A percentile compares a stretch with the other conserved stretches of the same genome.
phyloP scores from a whole-genome alignment of 2,329 filamentous ascomycete species.

The Eurotiales sp. region DNA sequence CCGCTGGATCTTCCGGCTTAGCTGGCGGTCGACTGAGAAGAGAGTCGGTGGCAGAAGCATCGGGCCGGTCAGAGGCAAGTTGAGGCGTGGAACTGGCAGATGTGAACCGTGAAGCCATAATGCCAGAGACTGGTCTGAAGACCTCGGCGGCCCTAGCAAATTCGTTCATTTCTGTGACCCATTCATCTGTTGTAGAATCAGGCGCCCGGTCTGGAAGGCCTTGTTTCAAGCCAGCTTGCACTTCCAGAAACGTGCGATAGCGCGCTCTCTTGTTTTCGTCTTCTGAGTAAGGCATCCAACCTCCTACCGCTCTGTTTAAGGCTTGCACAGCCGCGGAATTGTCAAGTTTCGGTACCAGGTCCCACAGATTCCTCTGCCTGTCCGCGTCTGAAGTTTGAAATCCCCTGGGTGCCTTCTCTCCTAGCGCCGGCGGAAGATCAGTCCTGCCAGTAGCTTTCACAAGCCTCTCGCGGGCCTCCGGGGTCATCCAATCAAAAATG shows the following conservation, averaged over 20 bases:
- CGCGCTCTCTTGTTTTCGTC: conserved; percentile 73
- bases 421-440: conserved; percentile 72
- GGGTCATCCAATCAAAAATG: conserved; percentile 86
- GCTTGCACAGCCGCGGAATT: conserved; percentile 66
- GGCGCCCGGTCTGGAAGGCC: conserved; percentile 55
- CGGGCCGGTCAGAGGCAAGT: conserved; percentile 34
- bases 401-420: conserved; percentile 65
- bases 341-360: conserved; percentile 61
- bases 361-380: conserved; percentile 55
- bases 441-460: conserved; percentile 69
- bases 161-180: conserved; percentile 73
- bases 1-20: conserved; percentile 70
- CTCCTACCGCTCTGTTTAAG: conserved; percentile 60
- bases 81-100: conserved; percentile 47
- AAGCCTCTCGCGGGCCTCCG: conserved; percentile 71
- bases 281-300: conserved; percentile 80
- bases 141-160: conserved; percentile 72
- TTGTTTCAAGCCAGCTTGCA: conserved; percentile 61
- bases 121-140: conserved; percentile 85
- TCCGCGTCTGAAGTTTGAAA: conserved; percentile 63
- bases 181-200: conserved; percentile 63
- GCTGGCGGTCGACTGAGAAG: conserved; percentile 48
- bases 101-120: conserved; percentile 93
- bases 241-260: conserved; percentile 77
- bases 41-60: conserved; percentile 24